Evolutionary conservation across 2,329 filamentous ascomycete species (phyloP).

Genomic region (Sporothrix protearum): DNA sequence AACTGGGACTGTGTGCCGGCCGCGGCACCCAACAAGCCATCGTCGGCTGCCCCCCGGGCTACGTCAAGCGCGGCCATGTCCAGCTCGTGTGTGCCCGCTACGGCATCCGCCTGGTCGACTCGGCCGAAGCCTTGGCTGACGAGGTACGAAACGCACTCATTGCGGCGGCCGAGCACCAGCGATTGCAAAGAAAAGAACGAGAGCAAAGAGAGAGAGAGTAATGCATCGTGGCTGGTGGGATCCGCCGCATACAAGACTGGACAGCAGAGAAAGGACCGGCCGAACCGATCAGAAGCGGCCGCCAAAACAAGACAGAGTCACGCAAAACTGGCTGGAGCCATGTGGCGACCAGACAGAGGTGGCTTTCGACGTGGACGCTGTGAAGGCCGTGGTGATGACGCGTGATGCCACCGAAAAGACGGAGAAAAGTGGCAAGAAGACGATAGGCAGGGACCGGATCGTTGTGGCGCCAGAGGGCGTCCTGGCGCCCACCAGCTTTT

Average conservation of each 20-base stretch:
- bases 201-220: not conserved
- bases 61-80: slow-evolving; percentile 59
- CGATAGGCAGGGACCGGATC: not conserved
- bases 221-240: not conserved
- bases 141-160: not conserved
- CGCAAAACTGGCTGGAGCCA: not conserved
- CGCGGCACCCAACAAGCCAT: slow-evolving; percentile 42
- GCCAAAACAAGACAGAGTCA: not conserved
- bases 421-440: not conserved
- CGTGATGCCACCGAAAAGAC: not conserved
- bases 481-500: not conserved
- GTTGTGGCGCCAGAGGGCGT: not conserved
- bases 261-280: not conserved
- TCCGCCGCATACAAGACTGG: not conserved
- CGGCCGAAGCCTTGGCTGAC: slow-evolving; percentile 39
- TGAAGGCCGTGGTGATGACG: not conserved
- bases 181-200: not conserved
- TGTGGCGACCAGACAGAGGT: not conserved
- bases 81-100: slow-evolving; percentile 52
- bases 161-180: not conserved
- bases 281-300: not conserved
- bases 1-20: slow-evolving; percentile 52
- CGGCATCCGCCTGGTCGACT: slow-evolving; percentile 44
- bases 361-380: too few relatives aligned
- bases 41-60: slow-evolving; percentile 52